phyloP scores from a whole-genome alignment of 1,284 basidiomycete genomes.

The Volvariella surrecta region DNA sequence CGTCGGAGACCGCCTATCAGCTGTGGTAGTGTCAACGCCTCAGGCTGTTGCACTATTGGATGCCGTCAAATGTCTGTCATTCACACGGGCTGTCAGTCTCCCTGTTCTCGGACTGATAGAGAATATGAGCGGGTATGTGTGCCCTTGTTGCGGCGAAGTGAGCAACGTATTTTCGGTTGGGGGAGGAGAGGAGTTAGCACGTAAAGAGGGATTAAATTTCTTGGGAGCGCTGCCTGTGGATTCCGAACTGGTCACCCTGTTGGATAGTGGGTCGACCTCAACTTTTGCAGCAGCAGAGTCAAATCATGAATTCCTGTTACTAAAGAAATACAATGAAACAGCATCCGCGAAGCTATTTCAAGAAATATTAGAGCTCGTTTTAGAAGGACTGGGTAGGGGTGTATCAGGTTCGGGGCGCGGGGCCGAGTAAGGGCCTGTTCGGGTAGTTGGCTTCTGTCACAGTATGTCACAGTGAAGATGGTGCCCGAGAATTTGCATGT shows the following conservation, averaged over 20 bases:
- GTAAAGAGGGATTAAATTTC: constrained; percentile 67
- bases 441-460: no score
- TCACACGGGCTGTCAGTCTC: constrained; percentile 80
- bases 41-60: constrained; percentile 96
- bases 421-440: no score
- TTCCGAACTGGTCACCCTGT: constrained; percentile 79
- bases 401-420: no score
- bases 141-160: constrained; percentile 90
- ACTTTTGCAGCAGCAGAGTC: constrained; percentile 13
- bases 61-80: constrained; percentile 93
- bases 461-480: no score
- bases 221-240: constrained; percentile 93
- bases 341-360: constrained; percentile 54
- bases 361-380: constrained; percentile 27
- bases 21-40: constrained; percentile 93
- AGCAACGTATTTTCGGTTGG: constrained; percentile 94
- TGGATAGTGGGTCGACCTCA: constrained; percentile 57
- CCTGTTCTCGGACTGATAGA: constrained; percentile 94
- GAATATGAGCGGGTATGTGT: constrained; percentile 99
- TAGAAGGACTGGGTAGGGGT: no score
- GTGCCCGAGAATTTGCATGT: no score
- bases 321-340: constrained; percentile 51
- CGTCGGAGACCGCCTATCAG: constrained; percentile 69
- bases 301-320: constrained; percentile 32
- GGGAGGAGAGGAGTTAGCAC: constrained; percentile 85